phyloP scores from a whole-genome alignment of 139 green algal genomes.

The Chlorella sp. region DNA sequence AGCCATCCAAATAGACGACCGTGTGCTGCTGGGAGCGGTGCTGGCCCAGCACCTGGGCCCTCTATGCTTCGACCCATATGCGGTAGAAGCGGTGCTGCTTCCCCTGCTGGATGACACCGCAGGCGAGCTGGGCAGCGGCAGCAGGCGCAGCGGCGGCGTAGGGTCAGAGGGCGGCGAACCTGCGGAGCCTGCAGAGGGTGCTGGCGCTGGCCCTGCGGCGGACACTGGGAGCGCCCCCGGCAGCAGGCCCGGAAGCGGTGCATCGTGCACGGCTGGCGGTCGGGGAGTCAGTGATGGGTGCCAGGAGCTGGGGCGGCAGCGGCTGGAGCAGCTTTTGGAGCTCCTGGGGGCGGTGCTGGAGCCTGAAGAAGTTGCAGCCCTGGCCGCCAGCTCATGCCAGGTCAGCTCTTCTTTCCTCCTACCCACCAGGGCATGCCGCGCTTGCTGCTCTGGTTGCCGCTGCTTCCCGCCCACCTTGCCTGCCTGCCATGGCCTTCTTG shows the following conservation, averaged over 20 bases:
- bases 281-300: background rate
- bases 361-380: constrained; percentile 25
- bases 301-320: constrained; percentile 2
- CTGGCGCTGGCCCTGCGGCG: background rate
- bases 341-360: constrained; percentile 46
- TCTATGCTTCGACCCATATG: constrained; percentile 25
- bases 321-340: constrained; percentile 25
- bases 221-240: background rate
- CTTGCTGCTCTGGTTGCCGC: too few relatives aligned
- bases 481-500: background rate
- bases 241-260: background rate
- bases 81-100: constrained; percentile 30
- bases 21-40: constrained; percentile 37
- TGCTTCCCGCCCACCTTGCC: too few relatives aligned
- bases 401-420: background rate
- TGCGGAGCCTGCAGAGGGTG: background rate
- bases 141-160: background rate
- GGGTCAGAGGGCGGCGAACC: background rate
- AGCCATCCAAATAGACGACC: constrained; percentile 10
- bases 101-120: constrained; percentile 23
- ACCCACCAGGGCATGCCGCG: too few relatives aligned
- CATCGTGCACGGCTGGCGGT: background rate
- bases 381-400: constrained; percentile 11
- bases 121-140: constrained; percentile 14
- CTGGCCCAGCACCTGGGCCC: constrained; percentile 27